These are phyloP conservation scores for Urostyla sp. DNA, from an alignment of 73 alveolate genomes.

Conservation along the genomic window DNA sequence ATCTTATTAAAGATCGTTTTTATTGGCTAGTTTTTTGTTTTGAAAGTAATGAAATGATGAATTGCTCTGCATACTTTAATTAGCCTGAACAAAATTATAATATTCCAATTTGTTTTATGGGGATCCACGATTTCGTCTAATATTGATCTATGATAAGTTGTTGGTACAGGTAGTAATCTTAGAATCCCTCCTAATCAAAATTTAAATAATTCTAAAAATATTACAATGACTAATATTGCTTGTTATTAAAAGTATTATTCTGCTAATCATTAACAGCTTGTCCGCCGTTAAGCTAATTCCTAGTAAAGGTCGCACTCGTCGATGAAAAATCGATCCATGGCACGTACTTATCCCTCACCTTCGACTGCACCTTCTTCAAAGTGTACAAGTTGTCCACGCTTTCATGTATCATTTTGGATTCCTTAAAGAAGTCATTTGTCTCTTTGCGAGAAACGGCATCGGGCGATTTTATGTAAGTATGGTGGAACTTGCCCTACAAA, in stretches of 20 bases:
- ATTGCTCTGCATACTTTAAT: too few relatives aligned
- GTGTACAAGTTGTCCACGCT: constrained; percentile 40
- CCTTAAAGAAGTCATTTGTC: too few relatives aligned
- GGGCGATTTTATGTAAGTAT: too few relatives aligned
- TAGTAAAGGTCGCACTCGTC: constrained; percentile 19
- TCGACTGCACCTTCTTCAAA: constrained; percentile 28
- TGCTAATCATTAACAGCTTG: background rate
- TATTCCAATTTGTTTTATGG: constrained; percentile 22
- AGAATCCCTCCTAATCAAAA: background rate
- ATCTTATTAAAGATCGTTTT: background rate
- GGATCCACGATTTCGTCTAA: constrained; percentile 7
- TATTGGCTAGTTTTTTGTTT: background rate
- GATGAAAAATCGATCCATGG: constrained; percentile 48
- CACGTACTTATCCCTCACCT: constrained; percentile 40
- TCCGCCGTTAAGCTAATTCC: constrained; percentile 1
- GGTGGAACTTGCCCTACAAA: too few relatives aligned
- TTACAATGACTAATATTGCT: background rate
- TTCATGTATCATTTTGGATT: too few relatives aligned
- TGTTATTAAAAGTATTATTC: background rate
- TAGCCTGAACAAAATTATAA: constrained; percentile 2
- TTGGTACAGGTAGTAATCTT: background rate
- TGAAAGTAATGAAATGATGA: too few relatives aligned
- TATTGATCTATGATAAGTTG: background rate
- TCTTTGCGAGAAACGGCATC: too few relatives aligned
- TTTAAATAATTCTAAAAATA: background rate